These are phyloP conservation scores for Pezicula radicicola DNA, from an alignment of 2,329 filamentous ascomycete species.

Conservation along the genomic window DNA sequence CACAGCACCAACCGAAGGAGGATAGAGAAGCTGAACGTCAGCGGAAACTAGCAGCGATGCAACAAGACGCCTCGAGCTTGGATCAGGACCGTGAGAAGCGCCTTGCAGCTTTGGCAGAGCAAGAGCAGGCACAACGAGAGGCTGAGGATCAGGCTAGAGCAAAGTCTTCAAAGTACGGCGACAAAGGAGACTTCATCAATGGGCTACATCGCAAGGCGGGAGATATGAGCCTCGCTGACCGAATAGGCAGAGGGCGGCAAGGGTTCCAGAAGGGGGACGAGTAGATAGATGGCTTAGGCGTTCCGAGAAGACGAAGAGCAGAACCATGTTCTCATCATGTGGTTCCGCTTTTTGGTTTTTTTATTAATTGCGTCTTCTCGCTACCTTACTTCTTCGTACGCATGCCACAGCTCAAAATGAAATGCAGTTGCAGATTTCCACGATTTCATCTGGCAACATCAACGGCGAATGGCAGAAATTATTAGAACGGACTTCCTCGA, in stretches of 20 bases:
- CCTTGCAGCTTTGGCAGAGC: slow-evolving; percentile 62
- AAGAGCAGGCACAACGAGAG: slow-evolving; percentile 61
- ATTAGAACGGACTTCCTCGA: no score
- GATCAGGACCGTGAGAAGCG: slow-evolving; percentile 68
- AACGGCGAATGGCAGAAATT: no score
- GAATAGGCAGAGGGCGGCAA: slow-evolving; percentile 46
- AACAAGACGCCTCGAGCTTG: slow-evolving; percentile 65
- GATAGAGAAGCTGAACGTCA: slow-evolving; percentile 55
- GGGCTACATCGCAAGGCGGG: slow-evolving; percentile 58
- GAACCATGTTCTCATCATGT: not conserved
- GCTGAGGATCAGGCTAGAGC: slow-evolving; percentile 63
- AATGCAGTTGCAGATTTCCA: no score
- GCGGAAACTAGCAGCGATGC: slow-evolving; percentile 70
- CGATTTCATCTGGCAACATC: no score
- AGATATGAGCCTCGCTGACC: slow-evolving; percentile 47
- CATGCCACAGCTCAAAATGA: no score
- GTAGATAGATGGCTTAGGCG: slow-evolving; percentile 1
- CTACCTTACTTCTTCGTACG: no score
- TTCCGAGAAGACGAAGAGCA: not conserved
- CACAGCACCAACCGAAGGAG: slow-evolving; percentile 15
- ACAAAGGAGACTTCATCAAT: slow-evolving; percentile 62
- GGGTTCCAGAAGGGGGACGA: slow-evolving; percentile 43
- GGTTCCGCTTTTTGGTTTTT: no score
- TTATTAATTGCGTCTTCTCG: no score
- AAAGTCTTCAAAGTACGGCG: slow-evolving; percentile 57